Base-by-base conservation (phyloP, 169 alveolate genomes). In the Plasmodium fragile region DNA sequence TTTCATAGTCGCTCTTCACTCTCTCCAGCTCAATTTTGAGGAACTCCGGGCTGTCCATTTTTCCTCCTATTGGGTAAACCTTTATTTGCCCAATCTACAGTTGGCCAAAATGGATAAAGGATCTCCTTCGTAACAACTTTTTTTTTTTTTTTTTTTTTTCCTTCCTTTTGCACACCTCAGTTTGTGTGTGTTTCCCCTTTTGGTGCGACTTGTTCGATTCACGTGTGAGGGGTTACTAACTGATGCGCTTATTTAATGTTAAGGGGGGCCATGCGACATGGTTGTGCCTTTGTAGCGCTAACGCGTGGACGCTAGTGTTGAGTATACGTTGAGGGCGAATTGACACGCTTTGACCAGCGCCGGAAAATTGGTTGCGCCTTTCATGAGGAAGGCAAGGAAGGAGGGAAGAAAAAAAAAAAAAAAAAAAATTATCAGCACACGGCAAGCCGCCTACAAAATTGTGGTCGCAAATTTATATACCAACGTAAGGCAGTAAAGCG, bases 31-130 rank as follows among this genome's bases (percentile, higher is more conserved):
- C 92, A 59, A 84, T 71, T 30, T 84, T 84, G 28, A 84, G 92
- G 22, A 59, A 84, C 41, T 84, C 92, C 77, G 92, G 92, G 34
- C 84, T 84, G 72, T 84, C 92, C 92, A 84, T 84, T 84, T 36
- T 84, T 72, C 77, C 55, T 83, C 34, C 43, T 52, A 72, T 55
- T 80, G 55, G 18, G 11, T 11, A 45, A 45, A 45, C 18, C 18
- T 45, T 6, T n/a, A 13, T 45, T n/a, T 1, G 55, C 18, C 18
- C 5, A 45, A 10, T 45, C 5, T 45, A 5, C 55, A 11, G 55
- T 10, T 45, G 55, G 55, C 18, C 55, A 45, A 45, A 45, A 45
- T 45, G 55, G 55, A 10, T 22, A 16, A 59, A 59, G 34, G 8
- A 22, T 25, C 28, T 16, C 36, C 34, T 59, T 0, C 36, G 36